Evolutionary conservation across 2,329 filamentous ascomycete species (phyloP).

Genomic region (Colletotrichum scovillei): DNA sequence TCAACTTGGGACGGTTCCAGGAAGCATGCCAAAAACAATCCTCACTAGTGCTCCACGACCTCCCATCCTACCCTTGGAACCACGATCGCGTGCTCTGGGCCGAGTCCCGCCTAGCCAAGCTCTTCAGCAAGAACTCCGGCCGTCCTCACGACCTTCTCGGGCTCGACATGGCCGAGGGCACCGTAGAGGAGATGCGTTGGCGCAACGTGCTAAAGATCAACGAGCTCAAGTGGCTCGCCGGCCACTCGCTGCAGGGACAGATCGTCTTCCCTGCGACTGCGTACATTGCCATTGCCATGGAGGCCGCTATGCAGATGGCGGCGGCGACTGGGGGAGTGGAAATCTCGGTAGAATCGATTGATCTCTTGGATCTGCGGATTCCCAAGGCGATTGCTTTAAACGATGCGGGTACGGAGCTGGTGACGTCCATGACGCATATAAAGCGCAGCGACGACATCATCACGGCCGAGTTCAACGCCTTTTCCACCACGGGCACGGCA

Average conservation of each 20-base stretch:
- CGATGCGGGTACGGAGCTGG: no score
- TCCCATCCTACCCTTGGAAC: constrained; percentile 28
- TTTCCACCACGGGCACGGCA: constrained; percentile 50
- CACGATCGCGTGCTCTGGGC: neutral
- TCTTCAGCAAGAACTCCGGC: neutral
- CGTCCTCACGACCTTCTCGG: neutral
- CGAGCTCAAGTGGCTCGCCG: constrained; percentile 50
- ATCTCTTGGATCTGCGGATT: no score
- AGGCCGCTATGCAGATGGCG: neutral
- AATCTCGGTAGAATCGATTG: no score
- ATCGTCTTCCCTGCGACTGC: constrained; percentile 53
- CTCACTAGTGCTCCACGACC: neutral
- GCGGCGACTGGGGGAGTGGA: no score
- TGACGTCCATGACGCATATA: no score
- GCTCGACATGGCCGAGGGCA: neutral
- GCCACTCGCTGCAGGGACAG: constrained; percentile 55
- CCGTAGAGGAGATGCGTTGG: constrained; percentile 27
- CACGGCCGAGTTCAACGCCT: constrained; percentile 31
- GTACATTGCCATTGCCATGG: constrained; percentile 43
- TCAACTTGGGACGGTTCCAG: no score
- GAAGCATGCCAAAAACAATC: no score
- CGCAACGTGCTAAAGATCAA: constrained; percentile 35
- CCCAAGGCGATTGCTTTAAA: no score
- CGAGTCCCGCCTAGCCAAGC: neutral
- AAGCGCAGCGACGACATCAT: neutral